These are phyloP conservation scores for Microdochium nivale DNA, from an alignment of 2,329 filamentous ascomycete species.

Conservation along the genomic window DNA sequence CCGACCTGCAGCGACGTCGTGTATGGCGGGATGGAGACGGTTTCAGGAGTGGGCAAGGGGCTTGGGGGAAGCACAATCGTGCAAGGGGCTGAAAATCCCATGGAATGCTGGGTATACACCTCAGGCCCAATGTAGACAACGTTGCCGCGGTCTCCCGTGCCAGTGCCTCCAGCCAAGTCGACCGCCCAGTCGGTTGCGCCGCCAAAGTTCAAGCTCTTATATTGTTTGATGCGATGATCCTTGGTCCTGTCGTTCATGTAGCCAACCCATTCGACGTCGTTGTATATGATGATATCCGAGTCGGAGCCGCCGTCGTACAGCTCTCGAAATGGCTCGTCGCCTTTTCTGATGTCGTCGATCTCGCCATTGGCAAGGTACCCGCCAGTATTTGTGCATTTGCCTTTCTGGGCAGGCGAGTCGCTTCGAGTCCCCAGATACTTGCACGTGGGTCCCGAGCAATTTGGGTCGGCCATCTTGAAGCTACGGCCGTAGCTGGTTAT, in stretches of 20 bases:
- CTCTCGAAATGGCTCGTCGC: background rate
- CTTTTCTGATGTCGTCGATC: constrained; percentile 12
- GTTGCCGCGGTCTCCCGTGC: background rate
- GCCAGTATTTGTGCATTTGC: constrained; percentile 17
- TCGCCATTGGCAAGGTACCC: constrained; percentile 23
- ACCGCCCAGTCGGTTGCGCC: constrained; percentile 26
- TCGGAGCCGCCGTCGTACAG: background rate
- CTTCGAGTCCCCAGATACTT: constrained; percentile 16
- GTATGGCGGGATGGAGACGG: constrained; percentile 2
- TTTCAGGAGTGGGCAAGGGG: background rate
- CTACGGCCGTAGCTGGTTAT: constrained; percentile 21
- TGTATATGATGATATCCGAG: constrained; percentile 19
- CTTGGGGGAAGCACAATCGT: constrained; percentile 3
- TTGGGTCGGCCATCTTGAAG: constrained; percentile 21
- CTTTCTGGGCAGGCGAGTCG: constrained; percentile 12
- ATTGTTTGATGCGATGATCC: constrained; percentile 7
- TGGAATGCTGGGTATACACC: constrained; percentile 1
- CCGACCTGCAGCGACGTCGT: constrained; percentile 4
- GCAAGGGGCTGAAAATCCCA: constrained; percentile 2
- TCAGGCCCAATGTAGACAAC: constrained; percentile 3
- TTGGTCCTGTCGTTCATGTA: constrained; percentile 21
- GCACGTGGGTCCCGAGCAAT: constrained; percentile 14
- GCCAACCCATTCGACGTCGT: constrained; percentile 22
- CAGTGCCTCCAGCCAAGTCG: constrained; percentile 11
- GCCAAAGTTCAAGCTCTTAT: constrained; percentile 16